Conservation (phyloP, 2,329 filamentous ascomycete species). For the Aureobasidium sp. region DNA sequence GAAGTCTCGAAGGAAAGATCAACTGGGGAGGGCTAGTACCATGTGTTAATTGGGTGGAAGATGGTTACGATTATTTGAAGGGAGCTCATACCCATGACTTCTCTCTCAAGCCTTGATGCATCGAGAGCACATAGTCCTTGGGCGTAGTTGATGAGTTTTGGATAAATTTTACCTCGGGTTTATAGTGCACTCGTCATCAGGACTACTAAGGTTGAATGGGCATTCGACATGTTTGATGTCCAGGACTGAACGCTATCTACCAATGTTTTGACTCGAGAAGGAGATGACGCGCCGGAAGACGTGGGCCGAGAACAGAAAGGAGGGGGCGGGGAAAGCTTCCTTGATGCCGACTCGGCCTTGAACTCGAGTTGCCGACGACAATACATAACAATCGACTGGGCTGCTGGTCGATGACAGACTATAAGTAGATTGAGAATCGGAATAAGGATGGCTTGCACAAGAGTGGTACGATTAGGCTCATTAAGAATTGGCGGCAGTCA, state of each 20-base stretch:
- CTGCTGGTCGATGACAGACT: not conserved
- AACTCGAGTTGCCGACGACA: not conserved
- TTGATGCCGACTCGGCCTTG: not conserved
- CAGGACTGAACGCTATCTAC: too few species aligned
- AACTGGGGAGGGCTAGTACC: not conserved
- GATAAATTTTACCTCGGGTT: not conserved
- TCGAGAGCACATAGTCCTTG: not conserved
- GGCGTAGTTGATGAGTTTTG: not conserved
- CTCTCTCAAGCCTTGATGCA: not conserved
- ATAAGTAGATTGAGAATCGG: too few species aligned
- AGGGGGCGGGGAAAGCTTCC: constrained; percentile 10
- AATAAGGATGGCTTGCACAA: not conserved
- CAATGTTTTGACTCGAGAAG: not conserved
- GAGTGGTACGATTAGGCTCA: not conserved
- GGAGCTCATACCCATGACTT: not conserved
- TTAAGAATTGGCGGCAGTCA: not conserved
- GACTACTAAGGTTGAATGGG: too few species aligned
- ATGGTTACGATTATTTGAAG: not conserved
- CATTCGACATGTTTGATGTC: too few species aligned
- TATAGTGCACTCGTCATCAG: too few species aligned
- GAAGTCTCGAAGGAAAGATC: constrained; percentile 23
- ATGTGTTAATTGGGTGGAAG: not conserved
- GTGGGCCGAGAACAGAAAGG: not conserved
- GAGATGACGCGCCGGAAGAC: not conserved
- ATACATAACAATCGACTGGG: not conserved